phyloP scores from a whole-genome alignment of 2,329 filamentous ascomycete species.

The Claviceps spartinae region DNA sequence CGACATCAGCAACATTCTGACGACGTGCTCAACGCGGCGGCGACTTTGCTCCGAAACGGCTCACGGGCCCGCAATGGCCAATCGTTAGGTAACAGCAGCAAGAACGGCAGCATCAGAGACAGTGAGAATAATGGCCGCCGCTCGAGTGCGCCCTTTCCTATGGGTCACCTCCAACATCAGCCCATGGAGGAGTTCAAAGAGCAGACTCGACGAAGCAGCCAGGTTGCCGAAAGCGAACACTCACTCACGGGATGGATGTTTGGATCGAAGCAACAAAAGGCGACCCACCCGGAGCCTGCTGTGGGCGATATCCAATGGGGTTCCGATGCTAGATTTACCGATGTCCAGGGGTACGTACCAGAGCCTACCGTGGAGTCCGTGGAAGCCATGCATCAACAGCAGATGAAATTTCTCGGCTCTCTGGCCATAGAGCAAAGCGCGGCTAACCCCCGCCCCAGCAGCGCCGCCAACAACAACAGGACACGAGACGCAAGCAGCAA shows the following conservation, averaged over 20 bases:
- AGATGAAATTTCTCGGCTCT: slow-evolving; percentile 43
- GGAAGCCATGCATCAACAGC: slow-evolving; percentile 40
- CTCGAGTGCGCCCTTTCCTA: slow-evolving; percentile 17
- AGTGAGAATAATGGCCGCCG: slow-evolving; percentile 12
- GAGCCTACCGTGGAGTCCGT: slow-evolving; percentile 41
- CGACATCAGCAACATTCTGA: slow-evolving; percentile 22
- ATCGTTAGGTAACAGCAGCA: slow-evolving; percentile 1
- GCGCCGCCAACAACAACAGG: slow-evolving; percentile 26
- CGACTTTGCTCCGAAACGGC: slow-evolving; percentile 35
- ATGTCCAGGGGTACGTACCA: slow-evolving; percentile 44
- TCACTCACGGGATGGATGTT: slow-evolving; percentile 31
- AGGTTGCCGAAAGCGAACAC: slow-evolving; percentile 19
- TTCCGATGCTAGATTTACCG: slow-evolving; percentile 51
- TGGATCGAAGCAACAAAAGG: slow-evolving; percentile 17
- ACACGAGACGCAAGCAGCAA: slow-evolving; percentile 7
- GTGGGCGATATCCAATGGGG: slow-evolving; percentile 48
- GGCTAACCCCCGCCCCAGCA: slow-evolving; percentile 44
- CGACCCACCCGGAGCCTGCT: slow-evolving; percentile 20
- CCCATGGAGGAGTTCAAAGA: slow-evolving; percentile 28
- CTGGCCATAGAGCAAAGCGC: slow-evolving; percentile 44
- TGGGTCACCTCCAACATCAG: slow-evolving; percentile 30
- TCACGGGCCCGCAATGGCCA: slow-evolving; percentile 7
- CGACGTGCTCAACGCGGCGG: slow-evolving; percentile 44
- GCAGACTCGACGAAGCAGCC: slow-evolving; percentile 22
- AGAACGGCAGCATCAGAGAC: slow-evolving; percentile 14